Percentiles rank a stretch among this genome's conserved stretches.
phyloP scores from a whole-genome alignment of 129 eudicot genomes.

The Dittrichia graveolens region DNA sequence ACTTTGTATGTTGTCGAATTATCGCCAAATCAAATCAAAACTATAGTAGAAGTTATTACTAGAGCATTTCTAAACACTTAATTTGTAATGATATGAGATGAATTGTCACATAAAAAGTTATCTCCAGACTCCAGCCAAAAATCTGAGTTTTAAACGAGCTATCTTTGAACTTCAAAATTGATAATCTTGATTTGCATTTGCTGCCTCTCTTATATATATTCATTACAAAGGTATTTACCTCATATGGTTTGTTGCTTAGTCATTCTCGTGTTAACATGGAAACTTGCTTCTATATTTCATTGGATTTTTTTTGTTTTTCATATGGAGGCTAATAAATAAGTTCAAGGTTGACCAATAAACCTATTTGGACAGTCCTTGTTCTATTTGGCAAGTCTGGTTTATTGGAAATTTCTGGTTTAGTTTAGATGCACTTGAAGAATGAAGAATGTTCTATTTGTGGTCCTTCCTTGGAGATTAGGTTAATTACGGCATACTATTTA shows the following conservation, averaged over 20 bases:
- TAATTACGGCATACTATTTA: neutral
- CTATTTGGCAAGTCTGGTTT: neutral
- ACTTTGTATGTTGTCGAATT: too few relatives aligned
- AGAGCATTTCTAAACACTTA: too few relatives aligned
- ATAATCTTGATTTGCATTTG: neutral
- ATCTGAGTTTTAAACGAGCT: too few relatives aligned
- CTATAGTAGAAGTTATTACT: too few relatives aligned
- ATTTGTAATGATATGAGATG: too few relatives aligned
- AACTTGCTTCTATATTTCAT: neutral
- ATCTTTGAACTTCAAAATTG: too few relatives aligned
- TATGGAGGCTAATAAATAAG: neutral
- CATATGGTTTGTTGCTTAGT: constrained; percentile 13
- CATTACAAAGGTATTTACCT: neutral
- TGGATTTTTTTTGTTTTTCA: neutral
- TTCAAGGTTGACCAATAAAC: neutral
- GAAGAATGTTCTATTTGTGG: constrained; percentile 33
- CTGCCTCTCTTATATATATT: neutral
- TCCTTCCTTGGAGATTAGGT: constrained; percentile 21
- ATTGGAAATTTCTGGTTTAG: constrained; percentile 7
- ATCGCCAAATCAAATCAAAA: too few relatives aligned
- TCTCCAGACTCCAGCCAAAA: too few relatives aligned
- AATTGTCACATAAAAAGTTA: too few relatives aligned
- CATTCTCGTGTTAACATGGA: constrained; percentile 5
- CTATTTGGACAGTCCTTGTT: neutral
- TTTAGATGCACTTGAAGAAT: constrained; percentile 22